Evolutionary conservation across 192 early-diverging fungal genomes (phyloP).

Genomic region (Coemansia sp.): DNA sequence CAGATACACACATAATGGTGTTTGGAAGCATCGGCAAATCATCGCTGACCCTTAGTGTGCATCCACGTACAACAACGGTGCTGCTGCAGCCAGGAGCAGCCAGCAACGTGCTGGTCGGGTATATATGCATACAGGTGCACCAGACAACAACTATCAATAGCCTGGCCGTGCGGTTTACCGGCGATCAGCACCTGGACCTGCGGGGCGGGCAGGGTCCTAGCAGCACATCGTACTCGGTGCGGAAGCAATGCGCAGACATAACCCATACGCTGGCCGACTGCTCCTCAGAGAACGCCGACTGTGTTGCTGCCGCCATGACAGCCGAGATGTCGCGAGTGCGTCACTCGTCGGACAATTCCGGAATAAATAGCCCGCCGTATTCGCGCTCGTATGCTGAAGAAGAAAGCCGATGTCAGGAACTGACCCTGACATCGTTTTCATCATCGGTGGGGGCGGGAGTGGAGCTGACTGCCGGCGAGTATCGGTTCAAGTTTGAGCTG

Average conservation of each 20-base stretch:
- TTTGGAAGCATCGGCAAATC: constrained; percentile 2
- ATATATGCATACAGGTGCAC: constrained; percentile 13
- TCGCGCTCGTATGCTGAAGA: neutral
- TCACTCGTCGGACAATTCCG: constrained; percentile 4
- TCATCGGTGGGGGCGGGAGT: neutral
- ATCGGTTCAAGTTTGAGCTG: constrained; percentile 44
- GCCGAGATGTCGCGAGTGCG: constrained; percentile 6
- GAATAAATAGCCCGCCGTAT: constrained; percentile 6
- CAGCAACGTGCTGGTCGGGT: constrained; percentile 29
- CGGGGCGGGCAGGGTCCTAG: constrained; percentile 39
- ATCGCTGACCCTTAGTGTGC: constrained; percentile 15
- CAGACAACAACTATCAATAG: constrained; percentile 11
- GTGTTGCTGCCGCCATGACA: constrained; percentile 11
- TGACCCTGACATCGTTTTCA: constrained; percentile 4
- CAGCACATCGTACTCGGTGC: constrained; percentile 13
- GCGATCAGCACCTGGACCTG: constrained; percentile 30
- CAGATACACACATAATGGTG: constrained; percentile 6
- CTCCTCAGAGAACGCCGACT: constrained; percentile 1
- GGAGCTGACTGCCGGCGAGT: constrained; percentile 25
- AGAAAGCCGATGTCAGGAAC: constrained; percentile 1
- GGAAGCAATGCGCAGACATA: constrained; percentile 17
- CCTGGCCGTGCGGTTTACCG: constrained; percentile 22
- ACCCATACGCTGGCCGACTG: constrained; percentile 15
- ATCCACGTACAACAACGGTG: constrained; percentile 35
- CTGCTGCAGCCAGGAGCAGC: constrained; percentile 16